phyloP scores from a whole-genome alignment of 164 flowering plant genomes.

The Vitis riparia region DNA sequence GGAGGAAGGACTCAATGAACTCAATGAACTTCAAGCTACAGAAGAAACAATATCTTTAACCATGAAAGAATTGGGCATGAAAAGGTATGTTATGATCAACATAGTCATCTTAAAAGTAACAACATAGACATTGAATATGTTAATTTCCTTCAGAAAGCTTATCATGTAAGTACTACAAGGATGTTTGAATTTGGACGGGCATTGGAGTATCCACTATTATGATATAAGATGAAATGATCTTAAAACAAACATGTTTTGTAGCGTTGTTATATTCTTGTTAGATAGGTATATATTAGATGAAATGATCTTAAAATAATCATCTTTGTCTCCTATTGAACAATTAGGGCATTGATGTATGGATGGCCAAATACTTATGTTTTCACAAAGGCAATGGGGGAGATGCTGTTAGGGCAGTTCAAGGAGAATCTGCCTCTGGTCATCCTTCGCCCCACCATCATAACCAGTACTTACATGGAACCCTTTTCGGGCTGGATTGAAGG shows the following conservation, averaged over 20 bases:
- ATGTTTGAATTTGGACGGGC: too few species aligned
- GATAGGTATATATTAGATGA: too few species aligned
- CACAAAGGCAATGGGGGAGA: slow-evolving; percentile 59
- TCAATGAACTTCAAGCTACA: slow-evolving; percentile 25
- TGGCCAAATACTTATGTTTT: slow-evolving; percentile 58
- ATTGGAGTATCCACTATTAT: not conserved
- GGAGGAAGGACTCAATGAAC: slow-evolving; percentile 38
- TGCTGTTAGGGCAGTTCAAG: slow-evolving; percentile 33
- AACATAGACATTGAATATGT: too few species aligned
- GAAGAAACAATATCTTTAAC: slow-evolving; percentile 22
- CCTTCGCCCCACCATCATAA: slow-evolving; percentile 50
- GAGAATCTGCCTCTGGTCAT: slow-evolving; percentile 40
- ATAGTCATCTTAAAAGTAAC: too few species aligned
- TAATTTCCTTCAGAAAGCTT: too few species aligned
- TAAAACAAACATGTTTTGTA: too few species aligned
- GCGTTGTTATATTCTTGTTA: too few species aligned
- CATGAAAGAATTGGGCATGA: slow-evolving; percentile 62
- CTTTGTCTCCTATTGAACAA: too few species aligned
- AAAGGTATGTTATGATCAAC: slow-evolving; percentile 36
- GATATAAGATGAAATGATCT: too few species aligned
- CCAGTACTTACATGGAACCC: slow-evolving; percentile 57
- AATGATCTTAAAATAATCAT: too few species aligned
- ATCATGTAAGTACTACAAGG: too few species aligned
- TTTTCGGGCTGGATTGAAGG: slow-evolving; percentile 71
- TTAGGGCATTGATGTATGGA: slow-evolving; percentile 40